Evolutionary conservation across 768 basidiomycete species (phyloP), one percentile per base, ranked within the genome.

Genomic region (Podaxis pistillaris): DNA sequence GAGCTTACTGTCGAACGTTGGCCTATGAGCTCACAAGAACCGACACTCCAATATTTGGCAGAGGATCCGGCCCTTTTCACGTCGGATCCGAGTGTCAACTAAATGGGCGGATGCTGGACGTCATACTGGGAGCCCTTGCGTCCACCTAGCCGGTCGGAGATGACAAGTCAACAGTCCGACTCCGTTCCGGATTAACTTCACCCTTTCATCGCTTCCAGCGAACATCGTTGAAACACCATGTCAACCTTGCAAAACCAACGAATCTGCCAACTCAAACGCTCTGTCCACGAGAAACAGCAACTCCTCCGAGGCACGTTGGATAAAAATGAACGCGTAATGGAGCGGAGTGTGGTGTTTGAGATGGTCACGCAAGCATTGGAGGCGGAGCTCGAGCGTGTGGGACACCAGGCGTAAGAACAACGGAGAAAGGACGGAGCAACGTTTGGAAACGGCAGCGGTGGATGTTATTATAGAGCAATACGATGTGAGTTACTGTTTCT

Each of bases 11-110:
- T 9, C 8, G 30, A 33, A 33, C 8, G 30, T 33, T 19, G 44
- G 44, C 44, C 6, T 46, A 46, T 22, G 33, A 13, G 8, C 17
- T 46, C 44, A 47, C 9, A 49, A 36, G 53, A 55, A n/a, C 33
- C 41, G 9, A 46, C 60, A 8, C 28, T 44, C 9, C 49, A 37
- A 3, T 62, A 62, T 5, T 26, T 62, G 4, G 60, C 46, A 22
- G 60, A 62, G 9, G 53, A 55, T 24, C 49, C 53, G 60, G 53
- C 46, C n/a, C 44, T 37, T 40, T 26, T 56, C 9, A 62, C 53
- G 2, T 46, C 52, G 12, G 54, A 54, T 5, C 60, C 55, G 17
- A 52, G 60, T 11, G 56, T 62, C 52, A 54, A 37, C 36, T 62
- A 13, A 56, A 62, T 24, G 53, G 49, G n/a, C 33, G 60, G 4